Percentiles rank a stretch among this genome's conserved stretches.
Evolutionary conservation across 2,329 filamentous ascomycete species (phyloP).

Genomic region (Fusarium sterilihyphosum): DNA sequence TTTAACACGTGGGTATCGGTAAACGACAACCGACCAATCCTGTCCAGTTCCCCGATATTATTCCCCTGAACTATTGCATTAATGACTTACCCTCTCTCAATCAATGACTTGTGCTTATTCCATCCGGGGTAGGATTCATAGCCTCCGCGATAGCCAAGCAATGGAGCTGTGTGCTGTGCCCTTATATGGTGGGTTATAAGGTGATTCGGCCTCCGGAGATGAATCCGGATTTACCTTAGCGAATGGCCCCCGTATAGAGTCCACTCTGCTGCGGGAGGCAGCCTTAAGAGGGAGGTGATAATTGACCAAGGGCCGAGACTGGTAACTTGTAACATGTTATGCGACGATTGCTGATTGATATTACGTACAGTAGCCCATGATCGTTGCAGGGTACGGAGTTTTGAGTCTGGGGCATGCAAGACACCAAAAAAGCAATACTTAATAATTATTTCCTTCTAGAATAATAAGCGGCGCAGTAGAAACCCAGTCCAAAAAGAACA

Average conservation of each 20-base stretch:
- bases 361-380: neutral
- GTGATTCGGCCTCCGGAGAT: neutral
- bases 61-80: constrained; percentile 10
- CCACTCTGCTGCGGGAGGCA: constrained; percentile 13
- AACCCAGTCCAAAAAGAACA: neutral
- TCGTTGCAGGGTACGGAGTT: constrained; percentile 11
- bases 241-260: neutral
- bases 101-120: neutral
- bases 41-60: neutral
- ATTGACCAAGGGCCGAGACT: neutral
- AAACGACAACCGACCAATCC: neutral
- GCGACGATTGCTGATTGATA: constrained; percentile 3
- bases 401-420: neutral
- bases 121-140: neutral
- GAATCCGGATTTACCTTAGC: constrained; percentile 10
- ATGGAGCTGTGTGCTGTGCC: neutral
- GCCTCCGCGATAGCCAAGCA: neutral
- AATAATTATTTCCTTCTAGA: neutral
- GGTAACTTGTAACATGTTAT: neutral
- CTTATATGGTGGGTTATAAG: neutral
- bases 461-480: neutral
- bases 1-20: neutral
- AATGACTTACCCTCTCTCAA: neutral
- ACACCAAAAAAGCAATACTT: neutral
- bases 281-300: constrained; percentile 25